These are phyloP conservation scores for Bimuria novae-zelandiae DNA, from an alignment of 2,329 filamentous ascomycete genomes.

Conservation along the genomic window DNA sequence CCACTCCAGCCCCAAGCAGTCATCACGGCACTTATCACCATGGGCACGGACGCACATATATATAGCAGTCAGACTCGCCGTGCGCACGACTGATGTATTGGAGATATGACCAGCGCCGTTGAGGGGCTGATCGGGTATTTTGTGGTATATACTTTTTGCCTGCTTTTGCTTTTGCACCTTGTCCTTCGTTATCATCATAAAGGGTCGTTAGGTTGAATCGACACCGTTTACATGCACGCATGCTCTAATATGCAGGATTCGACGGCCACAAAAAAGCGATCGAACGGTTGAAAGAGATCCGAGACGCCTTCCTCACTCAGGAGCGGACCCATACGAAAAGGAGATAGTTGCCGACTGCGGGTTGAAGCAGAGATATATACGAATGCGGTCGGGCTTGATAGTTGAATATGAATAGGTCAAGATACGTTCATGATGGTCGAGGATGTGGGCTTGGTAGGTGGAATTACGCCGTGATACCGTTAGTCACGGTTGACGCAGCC, in stretches of 20 bases:
- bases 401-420: conserved; percentile 41
- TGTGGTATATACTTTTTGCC: background rate
- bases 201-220: conserved; percentile 47
- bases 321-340: too few species aligned
- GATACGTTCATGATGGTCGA: background rate
- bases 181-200: conserved; percentile 29
- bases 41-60: too few species aligned
- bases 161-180: background rate
- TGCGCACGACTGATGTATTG: too few species aligned
- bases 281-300: background rate
- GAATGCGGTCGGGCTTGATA: conserved; percentile 30
- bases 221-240: conserved; percentile 39
- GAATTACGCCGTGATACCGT: conserved; percentile 30
- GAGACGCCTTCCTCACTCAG: conserved; percentile 8
- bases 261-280: background rate
- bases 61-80: too few species aligned
- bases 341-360: conserved; percentile 28
- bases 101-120: conserved; percentile 13
- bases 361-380: conserved; percentile 17
- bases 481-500: conserved; percentile 35
- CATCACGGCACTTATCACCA: background rate
- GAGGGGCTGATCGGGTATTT: conserved; percentile 19
- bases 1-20: too few species aligned
- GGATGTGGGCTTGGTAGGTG: background rate
- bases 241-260: conserved; percentile 9